Evolutionary conservation across 225 moss, liverwort and hornwort species (phyloP).

Genomic region (Pleurozium schreberi): DNA sequence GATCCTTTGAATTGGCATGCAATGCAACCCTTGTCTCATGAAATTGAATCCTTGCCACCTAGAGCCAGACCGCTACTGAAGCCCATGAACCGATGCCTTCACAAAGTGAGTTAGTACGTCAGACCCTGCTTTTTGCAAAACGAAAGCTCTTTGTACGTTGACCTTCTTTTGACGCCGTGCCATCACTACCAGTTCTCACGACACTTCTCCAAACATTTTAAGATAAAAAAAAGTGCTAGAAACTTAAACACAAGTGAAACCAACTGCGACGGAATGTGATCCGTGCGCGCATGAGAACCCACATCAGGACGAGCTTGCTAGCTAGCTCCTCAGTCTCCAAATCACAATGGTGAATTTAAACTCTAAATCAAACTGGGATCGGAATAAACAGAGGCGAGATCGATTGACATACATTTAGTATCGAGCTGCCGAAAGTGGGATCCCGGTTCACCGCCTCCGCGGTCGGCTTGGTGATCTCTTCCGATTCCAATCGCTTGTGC

Average conservation of each 20-base stretch:
- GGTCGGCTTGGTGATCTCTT: background rate
- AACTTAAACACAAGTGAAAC: background rate
- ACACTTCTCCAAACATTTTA: background rate
- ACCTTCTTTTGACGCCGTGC: no score
- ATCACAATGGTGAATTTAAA: background rate
- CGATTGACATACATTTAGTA: background rate
- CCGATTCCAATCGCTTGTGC: background rate
- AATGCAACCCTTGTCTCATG: background rate
- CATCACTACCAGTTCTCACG: background rate
- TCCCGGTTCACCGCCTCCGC: background rate
- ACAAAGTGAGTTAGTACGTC: background rate
- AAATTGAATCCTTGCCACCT: background rate
- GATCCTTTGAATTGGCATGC: background rate
- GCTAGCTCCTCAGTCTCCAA: background rate
- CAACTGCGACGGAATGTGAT: background rate
- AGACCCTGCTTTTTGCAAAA: background rate
- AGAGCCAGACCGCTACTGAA: background rate
- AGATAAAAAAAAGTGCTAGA: background rate
- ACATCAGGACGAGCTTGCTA: background rate
- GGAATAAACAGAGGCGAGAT: background rate
- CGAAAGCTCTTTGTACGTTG: no score
- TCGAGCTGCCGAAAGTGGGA: conserved; percentile 12
- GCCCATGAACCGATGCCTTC: background rate
- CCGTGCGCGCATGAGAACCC: background rate
- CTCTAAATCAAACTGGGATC: background rate